Evolutionary conservation across 331 rosid species (phyloP), one percentile per base, ranked within the genome.

Genomic region (Dryas integrifolia): DNA sequence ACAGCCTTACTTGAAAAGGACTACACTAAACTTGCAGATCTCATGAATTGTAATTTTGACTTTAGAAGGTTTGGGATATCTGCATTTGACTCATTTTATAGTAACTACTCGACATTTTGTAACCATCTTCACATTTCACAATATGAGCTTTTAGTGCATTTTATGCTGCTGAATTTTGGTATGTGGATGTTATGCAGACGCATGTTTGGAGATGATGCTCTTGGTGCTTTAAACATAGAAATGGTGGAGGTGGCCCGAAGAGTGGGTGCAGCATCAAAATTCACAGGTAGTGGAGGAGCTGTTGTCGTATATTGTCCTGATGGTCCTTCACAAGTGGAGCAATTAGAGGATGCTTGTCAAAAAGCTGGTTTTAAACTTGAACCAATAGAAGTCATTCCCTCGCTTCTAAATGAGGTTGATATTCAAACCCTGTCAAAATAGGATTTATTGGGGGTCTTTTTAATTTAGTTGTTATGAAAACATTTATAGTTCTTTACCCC

Each of bases 261-360:
- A 65, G 87, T 88, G 58, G 98, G 97, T n/a, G 97, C 98, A 24
- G 96, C 97, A 2, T 89, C 98, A 5, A 95, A 91, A 73, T 95
- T 95, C 82, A 95, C 98, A 0, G 98, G 98, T 18, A 95, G 98
- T 7, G 98, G 97, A 52, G 98, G 98, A 80, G 98, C 97, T 62
- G 88, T 94, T 5, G 90, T 89, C n/a, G 96, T 86, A 41, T 91
- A 81, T 70, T 94, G 97, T 68, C 97, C 97, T 0, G 73, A 84
- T 15, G 98, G 97, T 51, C 58, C 82, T 59, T 75, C 85, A 57
- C 98, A 91, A 82, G 93, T 78, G 81, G 79, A 85, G 83, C 96
- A 72, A 52, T 81, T 95, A 41, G 88, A 91, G 83, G 87, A 85
- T 38, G 90, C 82, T 62, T 89, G 98, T 69, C 67, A 41, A 16